Evolutionary conservation across 192 early-diverging fungal genomes (phyloP).

Genomic region (Coemansia sp.): DNA sequence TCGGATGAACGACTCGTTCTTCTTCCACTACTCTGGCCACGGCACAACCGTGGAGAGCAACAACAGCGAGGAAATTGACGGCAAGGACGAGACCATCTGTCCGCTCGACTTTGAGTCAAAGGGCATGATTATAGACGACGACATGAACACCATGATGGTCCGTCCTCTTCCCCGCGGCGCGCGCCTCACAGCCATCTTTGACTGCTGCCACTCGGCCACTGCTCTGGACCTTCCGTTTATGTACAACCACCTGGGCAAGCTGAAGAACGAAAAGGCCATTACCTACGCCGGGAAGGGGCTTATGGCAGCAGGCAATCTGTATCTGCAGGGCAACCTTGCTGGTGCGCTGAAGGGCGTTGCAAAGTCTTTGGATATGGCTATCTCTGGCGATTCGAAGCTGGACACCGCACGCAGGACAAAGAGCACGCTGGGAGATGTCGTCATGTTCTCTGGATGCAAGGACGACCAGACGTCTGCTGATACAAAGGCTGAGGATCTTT

Average conservation of each 20-base stretch:
- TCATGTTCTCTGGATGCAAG: slow-evolving; percentile 83
- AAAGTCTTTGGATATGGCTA: slow-evolving; percentile 41
- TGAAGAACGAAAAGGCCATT: slow-evolving; percentile 56
- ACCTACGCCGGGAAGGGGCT: slow-evolving; percentile 45
- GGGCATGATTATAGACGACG: slow-evolving; percentile 73
- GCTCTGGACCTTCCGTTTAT: slow-evolving; percentile 78
- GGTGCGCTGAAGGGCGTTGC: slow-evolving; percentile 43
- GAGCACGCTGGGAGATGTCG: slow-evolving; percentile 64
- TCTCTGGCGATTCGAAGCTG: slow-evolving; percentile 51
- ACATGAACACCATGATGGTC: slow-evolving; percentile 74
- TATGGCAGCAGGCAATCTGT: slow-evolving; percentile 29
- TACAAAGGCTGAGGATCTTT: slow-evolving; percentile 59
- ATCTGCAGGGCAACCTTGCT: slow-evolving; percentile 45
- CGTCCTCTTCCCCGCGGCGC: slow-evolving; percentile 66
- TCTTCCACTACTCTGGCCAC: slow-evolving; percentile 83
- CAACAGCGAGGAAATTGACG: slow-evolving; percentile 76
- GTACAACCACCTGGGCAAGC: slow-evolving; percentile 68
- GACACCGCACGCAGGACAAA: slow-evolving; percentile 38
- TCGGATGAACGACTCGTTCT: slow-evolving; percentile 75
- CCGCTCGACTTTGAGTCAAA: slow-evolving; percentile 61
- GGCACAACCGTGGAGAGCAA: slow-evolving; percentile 61
- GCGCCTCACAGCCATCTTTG: slow-evolving; percentile 78
- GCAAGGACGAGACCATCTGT: slow-evolving; percentile 76
- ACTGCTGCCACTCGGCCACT: slow-evolving; percentile 84
- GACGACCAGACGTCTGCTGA: slow-evolving; percentile 85